A percentile compares a stretch with the other conserved stretches of the same genome.
phyloP scores from a whole-genome alignment of 1,284 basidiomycete genomes.

The Sanguinoderma infundibulare region DNA sequence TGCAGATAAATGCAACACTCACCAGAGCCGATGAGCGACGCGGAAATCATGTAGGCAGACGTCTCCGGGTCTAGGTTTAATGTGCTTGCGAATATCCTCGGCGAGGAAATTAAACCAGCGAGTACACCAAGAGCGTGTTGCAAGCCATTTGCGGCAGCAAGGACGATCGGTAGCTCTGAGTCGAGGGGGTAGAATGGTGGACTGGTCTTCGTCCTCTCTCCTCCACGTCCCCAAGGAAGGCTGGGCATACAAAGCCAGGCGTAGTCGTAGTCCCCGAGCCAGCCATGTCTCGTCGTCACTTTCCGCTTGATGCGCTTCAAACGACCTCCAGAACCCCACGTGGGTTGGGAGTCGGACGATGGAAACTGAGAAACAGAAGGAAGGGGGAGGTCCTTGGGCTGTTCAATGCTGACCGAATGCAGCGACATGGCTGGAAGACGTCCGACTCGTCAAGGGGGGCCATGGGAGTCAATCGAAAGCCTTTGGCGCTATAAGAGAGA shows the following conservation, averaged over 20 bases:
- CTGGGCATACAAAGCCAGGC: slow-evolving; percentile 71
- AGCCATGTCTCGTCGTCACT: slow-evolving; percentile 59
- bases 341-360: not conserved
- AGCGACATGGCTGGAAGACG: slow-evolving; percentile 33
- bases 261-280: slow-evolving; percentile 82
- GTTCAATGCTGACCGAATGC: slow-evolving; percentile 31
- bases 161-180: slow-evolving; percentile 67
- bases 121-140: slow-evolving; percentile 86
- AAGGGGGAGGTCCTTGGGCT: slow-evolving; percentile 26
- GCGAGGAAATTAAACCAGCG: slow-evolving; percentile 64
- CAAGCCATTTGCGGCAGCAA: slow-evolving; percentile 72
- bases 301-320: slow-evolving; percentile 35
- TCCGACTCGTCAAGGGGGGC: not conserved
- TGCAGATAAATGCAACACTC: slow-evolving; percentile 26
- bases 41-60: slow-evolving; percentile 82
- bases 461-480: not conserved
- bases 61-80: slow-evolving; percentile 58
- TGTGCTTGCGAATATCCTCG: slow-evolving; percentile 79
- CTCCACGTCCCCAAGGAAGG: slow-evolving; percentile 52
- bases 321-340: slow-evolving; percentile 12
- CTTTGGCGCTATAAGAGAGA: not conserved
- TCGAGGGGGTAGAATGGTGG: slow-evolving; percentile 80
- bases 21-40: slow-evolving; percentile 81
- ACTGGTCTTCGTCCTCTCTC: slow-evolving; percentile 36
- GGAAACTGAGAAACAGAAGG: slow-evolving; percentile 17